phyloP scores from a whole-genome alignment of 163 green algal species.

The Prototheca wickerhamii region DNA sequence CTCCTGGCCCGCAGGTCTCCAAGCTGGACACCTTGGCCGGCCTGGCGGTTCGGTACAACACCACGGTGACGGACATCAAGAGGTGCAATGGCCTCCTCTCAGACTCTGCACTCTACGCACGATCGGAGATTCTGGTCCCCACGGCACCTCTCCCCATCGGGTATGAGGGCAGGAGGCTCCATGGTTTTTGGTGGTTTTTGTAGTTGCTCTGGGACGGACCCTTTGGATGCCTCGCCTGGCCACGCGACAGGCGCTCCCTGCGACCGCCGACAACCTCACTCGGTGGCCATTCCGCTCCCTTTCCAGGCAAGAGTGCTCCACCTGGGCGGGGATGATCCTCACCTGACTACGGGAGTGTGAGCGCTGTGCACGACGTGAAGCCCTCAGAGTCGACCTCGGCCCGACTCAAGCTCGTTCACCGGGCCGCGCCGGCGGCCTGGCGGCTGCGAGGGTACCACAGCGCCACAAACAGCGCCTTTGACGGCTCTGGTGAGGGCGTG shows the following conservation, averaged over 20 bases:
- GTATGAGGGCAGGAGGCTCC: slow-evolving; percentile 13
- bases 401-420: background rate
- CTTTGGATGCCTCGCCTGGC: background rate
- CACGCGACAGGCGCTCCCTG: background rate
- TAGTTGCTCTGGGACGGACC: background rate
- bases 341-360: slow-evolving; percentile 42
- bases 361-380: background rate
- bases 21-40: slow-evolving; percentile 75
- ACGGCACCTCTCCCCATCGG: slow-evolving; percentile 51
- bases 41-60: slow-evolving; percentile 69
- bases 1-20: slow-evolving; percentile 41
- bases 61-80: slow-evolving; percentile 78
- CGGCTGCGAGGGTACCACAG: background rate
- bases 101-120: slow-evolving; percentile 67
- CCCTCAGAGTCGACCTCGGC: background rate
- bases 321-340: slow-evolving; percentile 53
- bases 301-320: slow-evolving; percentile 41
- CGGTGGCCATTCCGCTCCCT: background rate
- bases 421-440: background rate
- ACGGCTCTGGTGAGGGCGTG: background rate
- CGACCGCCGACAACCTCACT: background rate
- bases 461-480: background rate
- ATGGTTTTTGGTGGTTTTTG: background rate
- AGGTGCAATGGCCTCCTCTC: slow-evolving; percentile 69
- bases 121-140: slow-evolving; percentile 61